Conservation (phyloP, 768 basidiomycete species). For the Rhodocollybia butyracea region DNA sequence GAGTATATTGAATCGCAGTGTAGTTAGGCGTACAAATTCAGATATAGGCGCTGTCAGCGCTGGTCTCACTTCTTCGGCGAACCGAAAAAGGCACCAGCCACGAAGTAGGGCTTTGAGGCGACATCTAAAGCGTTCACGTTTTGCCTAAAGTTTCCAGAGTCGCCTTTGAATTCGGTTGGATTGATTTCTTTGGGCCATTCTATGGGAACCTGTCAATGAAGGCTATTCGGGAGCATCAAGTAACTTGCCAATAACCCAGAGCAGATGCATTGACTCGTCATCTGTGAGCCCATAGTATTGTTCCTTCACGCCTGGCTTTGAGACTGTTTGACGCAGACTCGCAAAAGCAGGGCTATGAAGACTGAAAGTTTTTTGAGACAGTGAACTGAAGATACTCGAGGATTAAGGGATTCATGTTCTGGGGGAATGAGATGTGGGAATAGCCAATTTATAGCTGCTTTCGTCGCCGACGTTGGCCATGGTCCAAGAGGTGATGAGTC, state of each 20-base stretch:
- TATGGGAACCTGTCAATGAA: background rate
- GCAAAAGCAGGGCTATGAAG: slow-evolving; percentile 12
- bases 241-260: slow-evolving; percentile 19
- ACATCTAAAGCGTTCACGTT: slow-evolving; percentile 15
- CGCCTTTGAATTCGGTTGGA: background rate
- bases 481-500: background rate
- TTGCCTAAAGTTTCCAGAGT: slow-evolving; percentile 14
- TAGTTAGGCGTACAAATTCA: slow-evolving; percentile 17
- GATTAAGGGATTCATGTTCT: slow-evolving; percentile 16
- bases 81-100: slow-evolving; percentile 15
- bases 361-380: slow-evolving; percentile 12
- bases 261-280: slow-evolving; percentile 9
- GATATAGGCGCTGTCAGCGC: slow-evolving; percentile 19
- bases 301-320: slow-evolving; percentile 15
- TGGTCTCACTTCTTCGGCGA: slow-evolving; percentile 12
- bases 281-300: slow-evolving; percentile 18
- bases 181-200: slow-evolving; percentile 16
- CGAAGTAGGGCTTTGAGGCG: slow-evolving; percentile 7
- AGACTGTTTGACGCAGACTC: slow-evolving; percentile 12
- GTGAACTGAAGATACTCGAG: slow-evolving; percentile 16
- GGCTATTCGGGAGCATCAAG: background rate
- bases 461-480: background rate
- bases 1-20: too few relatives aligned
- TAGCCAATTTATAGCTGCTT: background rate
- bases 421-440: background rate